Evolutionary conservation across 441 rosid species (phyloP).

Genomic region (Euphorbia schlechtendalii): DNA sequence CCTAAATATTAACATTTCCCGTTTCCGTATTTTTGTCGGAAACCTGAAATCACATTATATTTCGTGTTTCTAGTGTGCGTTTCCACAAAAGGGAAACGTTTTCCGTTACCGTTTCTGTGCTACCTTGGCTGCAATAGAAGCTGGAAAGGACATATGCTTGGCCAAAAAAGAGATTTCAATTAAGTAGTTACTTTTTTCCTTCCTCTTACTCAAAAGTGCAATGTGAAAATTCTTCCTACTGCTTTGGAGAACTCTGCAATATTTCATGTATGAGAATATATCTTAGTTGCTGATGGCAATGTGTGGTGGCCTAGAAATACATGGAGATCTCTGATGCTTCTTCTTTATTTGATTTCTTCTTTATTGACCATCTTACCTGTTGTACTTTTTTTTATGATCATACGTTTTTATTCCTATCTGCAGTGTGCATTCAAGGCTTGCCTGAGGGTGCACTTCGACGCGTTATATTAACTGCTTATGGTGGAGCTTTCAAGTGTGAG

Average conservation of each 20-base stretch:
- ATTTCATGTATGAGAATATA: constrained; percentile 57
- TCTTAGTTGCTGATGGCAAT: background rate
- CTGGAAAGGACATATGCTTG: constrained; percentile 86
- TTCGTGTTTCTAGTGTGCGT: too few relatives aligned
- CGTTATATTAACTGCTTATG: constrained; percentile 89
- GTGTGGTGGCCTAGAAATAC: constrained; percentile 2
- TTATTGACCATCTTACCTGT: background rate
- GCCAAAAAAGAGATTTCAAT: constrained; percentile 95
- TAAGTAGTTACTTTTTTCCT: constrained; percentile 92
- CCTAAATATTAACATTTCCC: too few relatives aligned
- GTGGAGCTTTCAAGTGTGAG: constrained; percentile 91
- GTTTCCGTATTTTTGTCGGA: too few relatives aligned
- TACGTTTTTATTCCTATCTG: constrained; percentile 15
- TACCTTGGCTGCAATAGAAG: constrained; percentile 98
- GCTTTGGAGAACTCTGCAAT: constrained; percentile 97
- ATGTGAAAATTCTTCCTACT: constrained; percentile 90
- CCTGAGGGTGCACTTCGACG: constrained; percentile 78
- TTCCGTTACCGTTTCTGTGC: too few relatives aligned
- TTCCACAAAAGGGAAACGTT: too few relatives aligned
- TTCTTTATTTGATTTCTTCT: background rate
- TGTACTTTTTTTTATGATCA: constrained; percentile 9
- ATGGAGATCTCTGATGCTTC: constrained; percentile 2
- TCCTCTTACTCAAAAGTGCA: constrained; percentile 81
- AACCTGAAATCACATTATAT: too few relatives aligned
- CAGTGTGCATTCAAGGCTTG: constrained; percentile 96